Evolutionary conservation across 2,329 filamentous ascomycete genomes (phyloP).

Genomic region (Bipolaris sorokiniana): DNA sequence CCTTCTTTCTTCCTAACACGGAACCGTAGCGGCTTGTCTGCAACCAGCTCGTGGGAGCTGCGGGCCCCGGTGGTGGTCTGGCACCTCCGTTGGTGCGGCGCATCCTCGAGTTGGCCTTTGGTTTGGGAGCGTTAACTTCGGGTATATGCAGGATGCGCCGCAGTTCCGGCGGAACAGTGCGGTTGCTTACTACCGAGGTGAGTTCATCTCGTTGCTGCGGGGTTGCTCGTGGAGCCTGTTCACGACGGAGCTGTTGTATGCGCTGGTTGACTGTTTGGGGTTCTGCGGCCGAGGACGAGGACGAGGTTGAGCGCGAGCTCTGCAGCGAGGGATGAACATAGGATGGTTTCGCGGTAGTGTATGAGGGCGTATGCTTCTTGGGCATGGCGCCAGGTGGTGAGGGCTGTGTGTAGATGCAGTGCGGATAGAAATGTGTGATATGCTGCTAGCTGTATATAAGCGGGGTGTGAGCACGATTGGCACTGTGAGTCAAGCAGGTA

Average conservation of each 20-base stretch:
- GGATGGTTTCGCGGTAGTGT: slow-evolving; percentile 50
- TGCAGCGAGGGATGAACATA: slow-evolving; percentile 48
- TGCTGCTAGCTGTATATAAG: slow-evolving; percentile 8
- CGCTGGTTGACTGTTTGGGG: slow-evolving; percentile 55
- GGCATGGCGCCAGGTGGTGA: slow-evolving; percentile 48
- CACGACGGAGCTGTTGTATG: slow-evolving; percentile 54
- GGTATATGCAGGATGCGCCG: slow-evolving; percentile 54
- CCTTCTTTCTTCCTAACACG: slow-evolving; percentile 20
- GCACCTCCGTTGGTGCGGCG: slow-evolving; percentile 31
- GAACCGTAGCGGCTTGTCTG: slow-evolving; percentile 42
- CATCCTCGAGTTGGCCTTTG: slow-evolving; percentile 49
- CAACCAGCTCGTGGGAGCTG: slow-evolving; percentile 56
- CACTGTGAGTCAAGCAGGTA: slow-evolving; percentile 16
- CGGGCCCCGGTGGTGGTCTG: slow-evolving; percentile 51
- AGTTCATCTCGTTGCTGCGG: slow-evolving; percentile 53
- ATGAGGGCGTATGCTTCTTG: slow-evolving; percentile 54
- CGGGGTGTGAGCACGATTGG: slow-evolving; percentile 10
- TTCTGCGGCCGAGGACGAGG: slow-evolving; percentile 30
- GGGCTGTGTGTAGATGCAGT: not conserved
- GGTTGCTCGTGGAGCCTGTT: slow-evolving; percentile 49
- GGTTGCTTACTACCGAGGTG: slow-evolving; percentile 50
- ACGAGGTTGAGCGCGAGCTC: slow-evolving; percentile 36
- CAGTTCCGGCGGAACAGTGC: slow-evolving; percentile 54
- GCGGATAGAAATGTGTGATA: slow-evolving; percentile 1
- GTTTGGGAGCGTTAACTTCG: slow-evolving; percentile 54